A percentile compares a stretch with the other conserved stretches of the same genome.
Evolutionary conservation across 495 filamentous ascomycete genomes (phyloP).

Genomic region (Cercophora samala): DNA sequence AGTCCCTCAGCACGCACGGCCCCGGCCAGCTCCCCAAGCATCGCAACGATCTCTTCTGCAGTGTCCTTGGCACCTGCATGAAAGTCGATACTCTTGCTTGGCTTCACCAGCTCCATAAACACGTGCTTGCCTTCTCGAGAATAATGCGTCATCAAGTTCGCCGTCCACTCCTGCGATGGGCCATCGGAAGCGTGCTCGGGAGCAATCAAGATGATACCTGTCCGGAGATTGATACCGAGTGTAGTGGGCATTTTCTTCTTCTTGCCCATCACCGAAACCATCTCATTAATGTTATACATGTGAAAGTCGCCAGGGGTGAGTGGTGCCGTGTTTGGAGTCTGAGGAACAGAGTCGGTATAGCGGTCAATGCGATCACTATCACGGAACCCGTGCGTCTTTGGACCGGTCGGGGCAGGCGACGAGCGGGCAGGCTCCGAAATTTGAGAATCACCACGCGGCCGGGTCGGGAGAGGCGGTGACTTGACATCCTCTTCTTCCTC

Average conservation of each 20-base stretch:
- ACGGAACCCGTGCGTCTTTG: background rate
- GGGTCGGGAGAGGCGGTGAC: slow-evolving; percentile 57
- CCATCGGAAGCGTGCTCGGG: slow-evolving; percentile 78
- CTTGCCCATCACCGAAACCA: slow-evolving; percentile 90
- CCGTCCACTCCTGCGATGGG: slow-evolving; percentile 85
- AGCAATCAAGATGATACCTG: slow-evolving; percentile 84
- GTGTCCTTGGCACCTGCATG: slow-evolving; percentile 97
- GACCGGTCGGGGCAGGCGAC: slow-evolving; percentile 29
- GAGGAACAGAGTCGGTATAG: slow-evolving; percentile 25
- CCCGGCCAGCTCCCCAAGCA: slow-evolving; percentile 85
- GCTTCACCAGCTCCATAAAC: slow-evolving; percentile 86
- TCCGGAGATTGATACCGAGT: slow-evolving; percentile 81
- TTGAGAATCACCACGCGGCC: slow-evolving; percentile 62
- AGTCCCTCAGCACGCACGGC: slow-evolving; percentile 79
- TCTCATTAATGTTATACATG: slow-evolving; percentile 94
- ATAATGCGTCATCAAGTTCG: slow-evolving; percentile 90
- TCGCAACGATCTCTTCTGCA: slow-evolving; percentile 83
- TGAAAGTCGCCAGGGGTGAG: slow-evolving; percentile 76
- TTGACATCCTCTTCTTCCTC: slow-evolving; percentile 36
- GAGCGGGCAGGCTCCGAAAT: slow-evolving; percentile 50
- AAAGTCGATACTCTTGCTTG: slow-evolving; percentile 91
- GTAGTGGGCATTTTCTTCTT: slow-evolving; percentile 97
- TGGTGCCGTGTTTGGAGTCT: slow-evolving; percentile 29
- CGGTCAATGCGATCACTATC: slow-evolving; percentile 22
- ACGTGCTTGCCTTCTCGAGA: slow-evolving; percentile 97